Evolutionary conservation across 1,139 yeast species (phyloP), one percentile per base, ranked within the genome.

Genomic region (Hyphopichia khmerensis): DNA sequence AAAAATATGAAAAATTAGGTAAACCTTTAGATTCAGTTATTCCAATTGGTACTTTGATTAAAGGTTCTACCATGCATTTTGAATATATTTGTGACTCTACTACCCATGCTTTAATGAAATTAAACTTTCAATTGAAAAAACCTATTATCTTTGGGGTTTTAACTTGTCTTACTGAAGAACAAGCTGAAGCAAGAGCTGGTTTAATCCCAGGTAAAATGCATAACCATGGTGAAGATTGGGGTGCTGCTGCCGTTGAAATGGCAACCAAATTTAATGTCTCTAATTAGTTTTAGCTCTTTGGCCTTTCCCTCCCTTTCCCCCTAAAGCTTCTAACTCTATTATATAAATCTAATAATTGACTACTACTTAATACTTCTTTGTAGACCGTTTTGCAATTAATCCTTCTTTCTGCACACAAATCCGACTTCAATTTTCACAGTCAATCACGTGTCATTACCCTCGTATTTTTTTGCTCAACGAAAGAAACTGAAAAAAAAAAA

Each of bases 221-320:
- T 67, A 93, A 93, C 71, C 99, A 93, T 60, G 99, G 99, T 49
- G 89, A 80, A 59, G 98, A 93, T 65, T 93, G 98, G 98, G 99
- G 96, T 55, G 93, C 95, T 36, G 97, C 97, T 46, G 98, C 98
- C n/a, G 96, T 93, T 32, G 99, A 93, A 70, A 91, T 90, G 98
- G 83, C 84, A 10, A 51, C 72, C 35, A 87, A 86, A 50, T 73
- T 71, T 43, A 47, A 53, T 23, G 36, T 18, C 36, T 40, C 24
- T 8, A 5, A 34, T 19, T 26, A 17, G n/a, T 13, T 27, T 13
- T 27, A 27, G n/a, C n/a, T n/a, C n/a, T n/a, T n/a, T n/a, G n/a
- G n/a, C n/a, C n/a, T n/a, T n/a, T n/a, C n/a, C n/a, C n/a, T n/a
- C n/a, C n/a, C n/a, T n/a, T n/a, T n/a, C n/a, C n/a, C n/a, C n/a